Conservation (phyloP, 1,284 basidiomycete species). For the Acaromyces ingoldii region DNA sequence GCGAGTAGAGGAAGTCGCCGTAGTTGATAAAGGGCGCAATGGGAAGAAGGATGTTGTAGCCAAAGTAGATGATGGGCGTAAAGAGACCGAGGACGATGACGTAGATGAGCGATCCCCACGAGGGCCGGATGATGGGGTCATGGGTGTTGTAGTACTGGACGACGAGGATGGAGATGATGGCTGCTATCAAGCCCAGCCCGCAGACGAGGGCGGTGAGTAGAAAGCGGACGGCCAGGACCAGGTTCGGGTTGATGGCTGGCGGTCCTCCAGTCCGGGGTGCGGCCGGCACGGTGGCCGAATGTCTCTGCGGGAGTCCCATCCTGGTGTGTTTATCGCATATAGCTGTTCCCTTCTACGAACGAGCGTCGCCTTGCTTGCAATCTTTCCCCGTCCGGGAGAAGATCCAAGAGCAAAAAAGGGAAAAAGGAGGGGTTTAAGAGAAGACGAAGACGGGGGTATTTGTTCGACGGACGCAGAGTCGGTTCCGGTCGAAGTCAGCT, state of each 20-base stretch:
- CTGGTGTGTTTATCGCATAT: not conserved
- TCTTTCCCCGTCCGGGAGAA: not conserved
- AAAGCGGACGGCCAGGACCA: constrained; percentile 42
- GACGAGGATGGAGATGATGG: constrained; percentile 44
- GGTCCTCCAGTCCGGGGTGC: constrained; percentile 18
- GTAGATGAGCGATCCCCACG: constrained; percentile 53
- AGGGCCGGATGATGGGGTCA: constrained; percentile 50
- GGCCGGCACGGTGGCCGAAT: constrained; percentile 33
- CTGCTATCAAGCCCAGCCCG: constrained; percentile 35
- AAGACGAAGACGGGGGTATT: not conserved
- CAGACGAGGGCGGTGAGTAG: constrained; percentile 45
- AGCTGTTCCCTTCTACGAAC: not conserved
- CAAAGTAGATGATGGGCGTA: constrained; percentile 50
- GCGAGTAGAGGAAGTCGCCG: constrained; percentile 45
- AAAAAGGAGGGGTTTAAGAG: not conserved
- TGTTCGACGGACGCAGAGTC: not conserved
- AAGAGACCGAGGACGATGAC: constrained; percentile 51
- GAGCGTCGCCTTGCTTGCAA: too few relatives aligned
- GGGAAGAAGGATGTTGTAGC: constrained; percentile 50
- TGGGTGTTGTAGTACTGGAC: constrained; percentile 50
- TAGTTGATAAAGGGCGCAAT: constrained; percentile 46
- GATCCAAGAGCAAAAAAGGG: not conserved
- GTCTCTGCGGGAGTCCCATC: constrained; percentile 43
- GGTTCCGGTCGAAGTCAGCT: not conserved
- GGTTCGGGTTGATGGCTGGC: constrained; percentile 38